Percentiles rank a stretch among this genome's conserved stretches.
phyloP scores from a whole-genome alignment of 805 yeast species.

The Metschnikowia aberdeeniae region DNA sequence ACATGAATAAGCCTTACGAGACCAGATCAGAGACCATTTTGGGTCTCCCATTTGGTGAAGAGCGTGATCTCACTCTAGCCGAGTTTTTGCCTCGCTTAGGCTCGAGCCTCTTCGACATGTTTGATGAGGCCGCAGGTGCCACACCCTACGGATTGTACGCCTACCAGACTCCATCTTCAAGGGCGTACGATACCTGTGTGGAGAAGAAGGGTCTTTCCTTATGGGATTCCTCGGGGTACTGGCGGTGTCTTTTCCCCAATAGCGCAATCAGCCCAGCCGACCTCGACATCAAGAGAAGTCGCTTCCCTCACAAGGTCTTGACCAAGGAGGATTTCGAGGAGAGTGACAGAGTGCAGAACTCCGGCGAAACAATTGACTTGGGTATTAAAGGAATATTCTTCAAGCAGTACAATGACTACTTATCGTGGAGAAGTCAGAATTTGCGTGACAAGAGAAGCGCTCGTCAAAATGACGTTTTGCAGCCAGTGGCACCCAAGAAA shows the following conservation, averaged over 20 bases:
- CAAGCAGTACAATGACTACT: slow-evolving; percentile 55
- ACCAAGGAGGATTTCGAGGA: slow-evolving; percentile 57
- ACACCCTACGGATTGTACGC: slow-evolving; percentile 47
- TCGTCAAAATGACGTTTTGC: background rate
- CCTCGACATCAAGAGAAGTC: slow-evolving; percentile 24
- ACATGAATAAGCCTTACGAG: slow-evolving; percentile 22
- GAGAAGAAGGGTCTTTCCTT: slow-evolving; percentile 63
- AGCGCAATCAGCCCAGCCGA: slow-evolving; percentile 31
- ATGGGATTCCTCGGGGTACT: slow-evolving; percentile 83
- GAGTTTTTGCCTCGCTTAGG: slow-evolving; percentile 3
- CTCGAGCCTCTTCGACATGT: slow-evolving; percentile 10
- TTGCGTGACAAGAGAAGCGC: slow-evolving; percentile 33
- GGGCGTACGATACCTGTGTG: slow-evolving; percentile 60
- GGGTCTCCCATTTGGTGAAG: background rate
- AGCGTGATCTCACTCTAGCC: background rate
- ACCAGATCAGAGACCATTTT: slow-evolving; percentile 8
- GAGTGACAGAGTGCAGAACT: slow-evolving; percentile 1
- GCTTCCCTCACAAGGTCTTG: slow-evolving; percentile 30
- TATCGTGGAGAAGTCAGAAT: slow-evolving; percentile 62
- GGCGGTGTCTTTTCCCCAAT: slow-evolving; percentile 87
- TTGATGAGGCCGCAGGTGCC: slow-evolving; percentile 20
- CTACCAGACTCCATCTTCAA: slow-evolving; percentile 54
- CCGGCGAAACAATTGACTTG: slow-evolving; percentile 26
- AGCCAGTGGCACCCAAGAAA: background rate
- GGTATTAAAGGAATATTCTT: slow-evolving; percentile 60